phyloP scores from a whole-genome alignment of 169 alveolate species.

The Plasmodium fragile region DNA sequence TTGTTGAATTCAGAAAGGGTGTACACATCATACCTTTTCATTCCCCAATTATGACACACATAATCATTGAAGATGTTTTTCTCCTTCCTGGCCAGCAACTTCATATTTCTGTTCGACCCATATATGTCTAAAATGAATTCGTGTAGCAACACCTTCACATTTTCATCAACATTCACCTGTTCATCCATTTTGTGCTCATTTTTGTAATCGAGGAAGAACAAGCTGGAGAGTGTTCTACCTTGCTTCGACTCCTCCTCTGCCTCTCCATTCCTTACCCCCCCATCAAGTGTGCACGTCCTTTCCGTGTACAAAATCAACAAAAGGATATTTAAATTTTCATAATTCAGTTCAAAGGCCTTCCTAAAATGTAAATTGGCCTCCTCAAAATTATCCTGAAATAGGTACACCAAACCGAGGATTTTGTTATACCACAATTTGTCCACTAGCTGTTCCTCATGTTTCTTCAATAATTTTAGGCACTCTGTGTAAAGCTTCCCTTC shows the following conservation, averaged over 20 bases:
- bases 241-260: neutral
- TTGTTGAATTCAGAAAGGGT: slow-evolving; percentile 49
- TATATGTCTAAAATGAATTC: slow-evolving; percentile 61
- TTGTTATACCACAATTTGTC: slow-evolving; percentile 63
- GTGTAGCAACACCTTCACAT: slow-evolving; percentile 35
- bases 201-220: slow-evolving; percentile 57
- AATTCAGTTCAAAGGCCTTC: slow-evolving; percentile 51
- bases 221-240: slow-evolving; percentile 3
- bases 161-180: slow-evolving; percentile 9
- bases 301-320: slow-evolving; percentile 55
- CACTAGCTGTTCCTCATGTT: neutral
- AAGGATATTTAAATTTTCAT: slow-evolving; percentile 43
- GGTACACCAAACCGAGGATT: slow-evolving; percentile 38
- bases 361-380: slow-evolving; percentile 49
- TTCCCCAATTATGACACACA: slow-evolving; percentile 44
- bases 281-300: neutral
- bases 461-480: slow-evolving; percentile 23
- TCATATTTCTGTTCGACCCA: slow-evolving; percentile 70
- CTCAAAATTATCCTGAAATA: slow-evolving; percentile 23
- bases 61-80: slow-evolving; percentile 64
- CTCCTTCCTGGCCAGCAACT: slow-evolving; percentile 22
- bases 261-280: neutral
- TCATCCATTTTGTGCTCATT: slow-evolving; percentile 42
- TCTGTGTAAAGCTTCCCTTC: slow-evolving; percentile 63
- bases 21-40: slow-evolving; percentile 64